These are phyloP conservation scores for Ilyonectria mors-panacis DNA, from an alignment of 2,329 filamentous ascomycete genomes.

Conservation along the genomic window DNA sequence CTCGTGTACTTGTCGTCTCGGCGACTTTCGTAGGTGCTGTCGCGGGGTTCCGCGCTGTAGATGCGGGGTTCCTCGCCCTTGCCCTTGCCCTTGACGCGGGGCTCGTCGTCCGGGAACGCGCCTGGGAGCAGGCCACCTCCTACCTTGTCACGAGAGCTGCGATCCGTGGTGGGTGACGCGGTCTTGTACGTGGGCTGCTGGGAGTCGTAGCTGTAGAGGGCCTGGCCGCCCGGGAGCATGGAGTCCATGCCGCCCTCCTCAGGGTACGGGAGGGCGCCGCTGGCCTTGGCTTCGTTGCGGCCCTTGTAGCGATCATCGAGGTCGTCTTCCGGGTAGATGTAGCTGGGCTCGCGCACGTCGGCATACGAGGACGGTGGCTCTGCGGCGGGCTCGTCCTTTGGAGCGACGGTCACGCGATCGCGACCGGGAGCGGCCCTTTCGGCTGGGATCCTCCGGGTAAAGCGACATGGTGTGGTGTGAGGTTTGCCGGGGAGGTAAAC, in stretches of 20 bases:
- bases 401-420: slow-evolving; percentile 55
- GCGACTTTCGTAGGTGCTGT: slow-evolving; percentile 39
- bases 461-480: slow-evolving; percentile 63
- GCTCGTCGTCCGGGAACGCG: slow-evolving; percentile 53
- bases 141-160: slow-evolving; percentile 54
- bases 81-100: slow-evolving; percentile 44
- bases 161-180: slow-evolving; percentile 53
- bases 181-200: slow-evolving; percentile 52
- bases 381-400: slow-evolving; percentile 50
- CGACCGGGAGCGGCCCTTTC: slow-evolving; percentile 65
- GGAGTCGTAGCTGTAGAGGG: slow-evolving; percentile 59
- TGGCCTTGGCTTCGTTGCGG: slow-evolving; percentile 52
- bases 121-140: slow-evolving; percentile 47
- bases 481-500: not conserved
- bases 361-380: slow-evolving; percentile 51
- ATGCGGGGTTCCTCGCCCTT: slow-evolving; percentile 40
- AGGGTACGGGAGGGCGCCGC: slow-evolving; percentile 56
- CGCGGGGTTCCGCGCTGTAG: slow-evolving; percentile 47
- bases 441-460: slow-evolving; percentile 61
- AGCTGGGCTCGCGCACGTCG: slow-evolving; percentile 61
- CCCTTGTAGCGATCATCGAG: slow-evolving; percentile 56
- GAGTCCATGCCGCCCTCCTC: slow-evolving; percentile 55
- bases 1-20: slow-evolving; percentile 23
- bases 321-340: slow-evolving; percentile 59
- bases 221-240: slow-evolving; percentile 56